Evolutionary conservation across 2,329 filamentous ascomycete genomes (phyloP).

Genomic region (Alternaria longipes): DNA sequence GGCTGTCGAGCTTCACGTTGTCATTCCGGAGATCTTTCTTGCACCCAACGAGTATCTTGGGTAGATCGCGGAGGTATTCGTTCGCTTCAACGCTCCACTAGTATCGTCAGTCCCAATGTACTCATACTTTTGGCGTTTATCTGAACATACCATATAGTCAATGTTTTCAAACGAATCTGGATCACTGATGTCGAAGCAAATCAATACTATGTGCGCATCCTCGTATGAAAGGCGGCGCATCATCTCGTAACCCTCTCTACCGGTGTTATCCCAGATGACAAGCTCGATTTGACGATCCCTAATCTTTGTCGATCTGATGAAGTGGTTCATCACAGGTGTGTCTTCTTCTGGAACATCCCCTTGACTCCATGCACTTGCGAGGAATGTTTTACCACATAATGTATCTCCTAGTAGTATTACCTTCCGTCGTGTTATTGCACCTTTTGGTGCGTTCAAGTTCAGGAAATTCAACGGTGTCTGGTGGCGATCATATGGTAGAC

Average conservation of each 20-base stretch:
- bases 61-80: conserved; percentile 15
- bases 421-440: conserved; percentile 8
- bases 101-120: neutral
- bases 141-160: conserved; percentile 15
- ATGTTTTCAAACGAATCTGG: conserved; percentile 21
- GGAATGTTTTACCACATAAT: conserved; percentile 17
- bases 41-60: conserved; percentile 29
- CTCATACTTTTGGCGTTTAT: neutral
- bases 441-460: neutral
- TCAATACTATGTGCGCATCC: conserved; percentile 17
- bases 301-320: neutral
- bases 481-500: neutral
- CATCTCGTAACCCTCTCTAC: neutral
- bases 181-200: conserved; percentile 28
- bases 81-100: conserved; percentile 26
- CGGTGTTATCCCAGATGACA: conserved; percentile 14
- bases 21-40: conserved; percentile 21
- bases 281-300: conserved; percentile 14
- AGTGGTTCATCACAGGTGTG: neutral
- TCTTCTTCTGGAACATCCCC: neutral
- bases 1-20: neutral
- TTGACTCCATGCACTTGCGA: conserved; percentile 13
- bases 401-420: conserved; percentile 20
- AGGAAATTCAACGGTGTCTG: neutral
- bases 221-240: conserved; percentile 12